phyloP scores from a whole-genome alignment of 495 filamentous ascomycete genomes.

The Neurospora sp. region DNA sequence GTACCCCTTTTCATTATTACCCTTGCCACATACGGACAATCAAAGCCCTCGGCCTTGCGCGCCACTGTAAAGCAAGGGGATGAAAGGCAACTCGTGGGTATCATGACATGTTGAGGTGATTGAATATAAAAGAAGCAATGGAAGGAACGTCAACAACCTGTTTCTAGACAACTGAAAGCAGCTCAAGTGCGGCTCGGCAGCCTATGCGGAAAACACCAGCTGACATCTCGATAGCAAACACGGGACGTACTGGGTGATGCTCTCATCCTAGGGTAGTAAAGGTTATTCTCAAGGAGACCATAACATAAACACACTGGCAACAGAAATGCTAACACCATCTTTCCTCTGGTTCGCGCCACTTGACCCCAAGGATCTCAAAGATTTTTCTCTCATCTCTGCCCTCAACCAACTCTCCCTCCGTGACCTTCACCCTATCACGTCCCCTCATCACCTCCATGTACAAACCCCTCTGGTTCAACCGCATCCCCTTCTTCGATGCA shows the following conservation, averaged over 20 bases:
- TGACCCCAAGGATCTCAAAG: conserved; percentile 76
- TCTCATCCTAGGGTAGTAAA: neutral
- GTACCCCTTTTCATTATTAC: neutral
- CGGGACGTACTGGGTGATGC: neutral
- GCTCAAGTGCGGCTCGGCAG: neutral
- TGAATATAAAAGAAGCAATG: neutral
- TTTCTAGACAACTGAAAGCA: neutral
- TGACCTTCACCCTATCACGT: conserved; percentile 49
- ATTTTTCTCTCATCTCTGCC: conserved; percentile 71
- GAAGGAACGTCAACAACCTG: neutral
- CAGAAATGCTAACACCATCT: conserved; percentile 48
- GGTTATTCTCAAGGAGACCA: neutral
- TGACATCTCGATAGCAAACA: neutral
- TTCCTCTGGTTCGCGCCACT: conserved; percentile 76
- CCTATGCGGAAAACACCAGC: neutral
- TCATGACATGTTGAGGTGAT: neutral
- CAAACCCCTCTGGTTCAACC: conserved; percentile 76
- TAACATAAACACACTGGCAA: neutral
- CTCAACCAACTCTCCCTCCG: conserved; percentile 65
- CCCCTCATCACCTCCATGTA: conserved; percentile 66
- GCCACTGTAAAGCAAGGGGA: neutral
- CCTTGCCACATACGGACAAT: neutral
- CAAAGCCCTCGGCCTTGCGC: neutral
- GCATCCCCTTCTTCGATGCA: conserved; percentile 74
- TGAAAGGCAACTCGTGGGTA: neutral